phyloP scores from a whole-genome alignment of 2,329 filamentous ascomycete genomes.

The Aspergillus piperis region DNA sequence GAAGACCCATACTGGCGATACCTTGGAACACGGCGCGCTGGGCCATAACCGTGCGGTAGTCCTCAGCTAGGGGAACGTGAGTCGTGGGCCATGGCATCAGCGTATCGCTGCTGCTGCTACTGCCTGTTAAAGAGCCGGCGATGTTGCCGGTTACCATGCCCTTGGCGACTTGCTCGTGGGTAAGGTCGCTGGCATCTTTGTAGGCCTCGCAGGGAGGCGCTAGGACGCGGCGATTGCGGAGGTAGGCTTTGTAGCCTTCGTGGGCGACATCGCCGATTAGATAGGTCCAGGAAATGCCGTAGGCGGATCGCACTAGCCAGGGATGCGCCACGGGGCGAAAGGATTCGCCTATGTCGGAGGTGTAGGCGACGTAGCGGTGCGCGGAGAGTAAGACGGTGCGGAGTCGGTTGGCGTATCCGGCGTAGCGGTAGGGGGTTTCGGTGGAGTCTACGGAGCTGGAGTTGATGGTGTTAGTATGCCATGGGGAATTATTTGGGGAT shows the following conservation, averaged over 20 bases:
- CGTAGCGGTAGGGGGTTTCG: constrained; percentile 83
- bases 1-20: constrained; percentile 88
- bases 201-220: constrained; percentile 64
- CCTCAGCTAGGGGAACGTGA: constrained; percentile 72
- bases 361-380: constrained; percentile 96
- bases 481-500: no score
- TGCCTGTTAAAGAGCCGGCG: constrained; percentile 17
- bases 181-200: constrained; percentile 39
- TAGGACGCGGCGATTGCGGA: constrained; percentile 75
- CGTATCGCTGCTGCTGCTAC: constrained; percentile 18
- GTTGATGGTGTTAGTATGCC: constrained; percentile 9
- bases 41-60: constrained; percentile 87
- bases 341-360: constrained; percentile 92
- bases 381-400: constrained; percentile 86
- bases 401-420: constrained; percentile 82
- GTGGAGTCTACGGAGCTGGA: constrained; percentile 74
- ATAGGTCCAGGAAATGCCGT: constrained; percentile 91
- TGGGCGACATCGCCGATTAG: constrained; percentile 85
- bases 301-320: constrained; percentile 75
- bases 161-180: constrained; percentile 33
- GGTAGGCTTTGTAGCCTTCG: constrained; percentile 94
- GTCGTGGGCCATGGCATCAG: constrained; percentile 44
- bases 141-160: constrained; percentile 42
- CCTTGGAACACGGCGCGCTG: constrained; percentile 89
- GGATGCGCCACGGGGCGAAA: constrained; percentile 93